These are phyloP conservation scores for Hypoxylon sp. DNA, from an alignment of 2,329 filamentous ascomycete species.

Conservation along the genomic window DNA sequence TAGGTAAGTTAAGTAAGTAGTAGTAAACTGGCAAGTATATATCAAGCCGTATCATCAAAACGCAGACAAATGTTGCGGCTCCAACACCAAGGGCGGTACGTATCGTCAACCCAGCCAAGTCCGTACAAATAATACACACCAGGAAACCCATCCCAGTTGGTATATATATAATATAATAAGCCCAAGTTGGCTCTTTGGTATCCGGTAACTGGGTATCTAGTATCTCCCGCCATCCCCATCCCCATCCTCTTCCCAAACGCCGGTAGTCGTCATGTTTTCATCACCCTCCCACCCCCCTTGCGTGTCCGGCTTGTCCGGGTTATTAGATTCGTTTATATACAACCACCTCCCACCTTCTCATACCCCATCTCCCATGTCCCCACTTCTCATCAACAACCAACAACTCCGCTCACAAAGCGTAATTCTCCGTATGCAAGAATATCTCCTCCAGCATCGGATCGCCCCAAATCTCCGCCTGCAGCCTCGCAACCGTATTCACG, in stretches of 20 bases:
- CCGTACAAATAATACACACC: slow-evolving; percentile 35
- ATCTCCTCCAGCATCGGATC: slow-evolving; percentile 87
- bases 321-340: slow-evolving; percentile 35
- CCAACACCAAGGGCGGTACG: slow-evolving; percentile 1
- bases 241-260: slow-evolving; percentile 33
- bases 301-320: slow-evolving; percentile 3
- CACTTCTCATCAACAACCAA: neutral
- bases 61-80: slow-evolving; percentile 1
- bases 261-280: slow-evolving; percentile 24
- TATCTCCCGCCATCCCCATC: slow-evolving; percentile 21
- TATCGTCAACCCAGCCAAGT: slow-evolving; percentile 17
- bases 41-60: neutral
- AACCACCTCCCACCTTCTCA: slow-evolving; percentile 1
- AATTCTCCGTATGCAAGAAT: slow-evolving; percentile 95
- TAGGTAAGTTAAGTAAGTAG: neutral
- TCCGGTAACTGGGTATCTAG: slow-evolving; percentile 12
- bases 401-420: slow-evolving; percentile 76
- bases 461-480: slow-evolving; percentile 88
- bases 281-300: slow-evolving; percentile 1
- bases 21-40: neutral
- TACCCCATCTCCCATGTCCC: no score
- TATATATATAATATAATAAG: slow-evolving; percentile 22
- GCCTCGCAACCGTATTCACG: slow-evolving; percentile 83
- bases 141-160: slow-evolving; percentile 13
- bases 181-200: slow-evolving; percentile 20